phyloP scores from a whole-genome alignment of 768 basidiomycete genomes.

The Crassisporium funariophilum region DNA sequence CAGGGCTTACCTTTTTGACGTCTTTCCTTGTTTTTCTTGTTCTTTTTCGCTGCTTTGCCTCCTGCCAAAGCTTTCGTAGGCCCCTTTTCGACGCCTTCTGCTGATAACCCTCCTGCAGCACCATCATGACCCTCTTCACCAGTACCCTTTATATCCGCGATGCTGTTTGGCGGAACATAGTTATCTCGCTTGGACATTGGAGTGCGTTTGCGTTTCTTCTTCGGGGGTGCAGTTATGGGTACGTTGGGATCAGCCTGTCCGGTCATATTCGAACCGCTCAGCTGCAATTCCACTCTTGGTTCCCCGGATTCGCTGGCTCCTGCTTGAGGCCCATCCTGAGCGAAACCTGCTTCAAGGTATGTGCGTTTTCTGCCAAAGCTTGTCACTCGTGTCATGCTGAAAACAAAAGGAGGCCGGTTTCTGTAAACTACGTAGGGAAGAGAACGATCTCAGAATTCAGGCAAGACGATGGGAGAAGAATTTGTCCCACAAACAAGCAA shows the following conservation, averaged over 20 bases:
- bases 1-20: slow-evolving; percentile 29
- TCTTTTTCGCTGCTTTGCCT: slow-evolving; percentile 33
- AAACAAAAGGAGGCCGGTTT: too few species aligned
- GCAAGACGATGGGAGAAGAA: too few species aligned
- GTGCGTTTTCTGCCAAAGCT: slow-evolving; percentile 76
- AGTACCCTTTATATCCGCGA: slow-evolving; percentile 21
- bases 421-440: too few species aligned
- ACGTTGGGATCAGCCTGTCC: neutral
- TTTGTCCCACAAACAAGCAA: too few species aligned
- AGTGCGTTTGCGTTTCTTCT: slow-evolving; percentile 63
- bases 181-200: slow-evolving; percentile 47
- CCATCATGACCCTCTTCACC: slow-evolving; percentile 13
- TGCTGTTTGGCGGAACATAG: slow-evolving; percentile 30
- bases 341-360: slow-evolving; percentile 66
- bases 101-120: slow-evolving; percentile 4
- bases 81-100: slow-evolving; percentile 21
- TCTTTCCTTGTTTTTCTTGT: slow-evolving; percentile 30
- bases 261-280: slow-evolving; percentile 9
- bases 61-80: slow-evolving; percentile 7
- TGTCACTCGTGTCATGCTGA: slow-evolving; percentile 70
- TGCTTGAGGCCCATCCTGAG: slow-evolving; percentile 11
- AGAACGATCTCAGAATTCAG: too few species aligned
- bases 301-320: slow-evolving; percentile 7
- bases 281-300: slow-evolving; percentile 3
- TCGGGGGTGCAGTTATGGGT: slow-evolving; percentile 34